Evolutionary conservation across 2,329 filamentous ascomycete genomes (phyloP), one percentile per base, ranked within the genome.

Genomic region (Diaporthe caulivora): DNA sequence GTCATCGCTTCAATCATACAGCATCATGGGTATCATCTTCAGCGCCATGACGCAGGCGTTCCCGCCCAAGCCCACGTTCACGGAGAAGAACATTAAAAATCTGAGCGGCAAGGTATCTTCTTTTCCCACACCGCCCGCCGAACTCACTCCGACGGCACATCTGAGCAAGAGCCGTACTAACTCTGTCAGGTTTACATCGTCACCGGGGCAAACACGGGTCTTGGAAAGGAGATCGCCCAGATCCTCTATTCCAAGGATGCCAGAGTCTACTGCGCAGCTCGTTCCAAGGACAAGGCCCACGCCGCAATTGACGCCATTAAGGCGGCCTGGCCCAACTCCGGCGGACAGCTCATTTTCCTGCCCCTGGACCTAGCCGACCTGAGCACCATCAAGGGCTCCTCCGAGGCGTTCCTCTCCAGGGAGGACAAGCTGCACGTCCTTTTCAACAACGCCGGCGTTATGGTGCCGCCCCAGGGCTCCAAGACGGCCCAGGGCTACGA

Each of bases 241-340:
- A 84, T 90, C 7, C 82, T 91, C 17, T 90, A 90, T 78, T 76
- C 79, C 3, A 83, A 82, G 34, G 85, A 88, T 68, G 87, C 81
- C 69, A 87, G 82, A 15, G 85, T 90, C 51, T 90, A 89, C 77
- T 77, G 89, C 64, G 86, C 86, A 4, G 84, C 83, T 3, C 86
- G 88, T 53, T 84, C 82, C 3, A 75, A 80, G 54, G 76, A 81
- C 21, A 86, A 86, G 75, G 84, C 81, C 44, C 77, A 82, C 4
- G 71, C 75, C 1, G 86, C 86, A 29, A 86, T 90, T 55, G 77
- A 80, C 8, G 74, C 78, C 15, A 85, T 89, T 75, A 78, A 82
- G 58, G 44, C 69, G 1, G 53, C 71, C 18, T 34, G 10, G 24
- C 70, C 76, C 11, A 37, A 75, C 21, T 76, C 78, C 18, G 78